These are phyloP conservation scores for Phaeosphaeriaceae sp. DNA, from an alignment of 2,329 filamentous ascomycete genomes.

Conservation along the genomic window DNA sequence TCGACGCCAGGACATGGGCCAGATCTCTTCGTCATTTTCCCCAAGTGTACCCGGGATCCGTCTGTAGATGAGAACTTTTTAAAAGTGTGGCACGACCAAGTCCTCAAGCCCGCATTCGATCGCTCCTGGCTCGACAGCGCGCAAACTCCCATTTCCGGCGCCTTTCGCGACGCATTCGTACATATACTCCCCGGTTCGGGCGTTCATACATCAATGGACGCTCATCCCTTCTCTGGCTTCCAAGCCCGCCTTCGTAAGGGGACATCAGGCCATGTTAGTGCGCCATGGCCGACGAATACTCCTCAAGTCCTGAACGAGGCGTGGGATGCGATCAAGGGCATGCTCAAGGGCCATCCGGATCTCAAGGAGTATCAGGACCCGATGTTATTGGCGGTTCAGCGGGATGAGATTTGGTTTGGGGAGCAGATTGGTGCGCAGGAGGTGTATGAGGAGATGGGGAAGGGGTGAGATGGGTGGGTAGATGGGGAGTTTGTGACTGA, in stretches of 20 bases:
- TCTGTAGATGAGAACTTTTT: slow-evolving; percentile 15
- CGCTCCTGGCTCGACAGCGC: slow-evolving; percentile 21
- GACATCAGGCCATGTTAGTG: not conserved
- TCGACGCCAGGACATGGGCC: not conserved
- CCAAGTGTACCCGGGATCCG: slow-evolving; percentile 8
- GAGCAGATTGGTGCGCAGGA: not conserved
- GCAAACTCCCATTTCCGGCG: slow-evolving; percentile 6
- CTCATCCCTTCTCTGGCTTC: slow-evolving; percentile 6
- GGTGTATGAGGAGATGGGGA: slow-evolving; percentile 14
- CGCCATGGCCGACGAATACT: slow-evolving; percentile 14
- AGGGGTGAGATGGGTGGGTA: slow-evolving; percentile 24
- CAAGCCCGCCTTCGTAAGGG: slow-evolving; percentile 4
- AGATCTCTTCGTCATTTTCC: slow-evolving; percentile 27
- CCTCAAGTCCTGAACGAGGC: slow-evolving; percentile 12
- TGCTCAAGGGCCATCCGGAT: slow-evolving; percentile 17
- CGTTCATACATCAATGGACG: slow-evolving; percentile 6
- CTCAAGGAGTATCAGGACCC: slow-evolving; percentile 16
- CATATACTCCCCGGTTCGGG: slow-evolving; percentile 4
- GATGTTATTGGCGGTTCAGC: slow-evolving; percentile 17
- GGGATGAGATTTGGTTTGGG: slow-evolving; percentile 7
- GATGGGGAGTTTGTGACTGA: slow-evolving; percentile 18
- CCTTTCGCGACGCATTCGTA: not conserved
- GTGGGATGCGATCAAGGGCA: slow-evolving; percentile 23
- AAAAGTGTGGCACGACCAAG: slow-evolving; percentile 25
- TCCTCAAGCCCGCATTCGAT: slow-evolving; percentile 29